Evolutionary conservation across 345 rosid genomes (phyloP).

Genomic region (Ceriops decandra): DNA sequence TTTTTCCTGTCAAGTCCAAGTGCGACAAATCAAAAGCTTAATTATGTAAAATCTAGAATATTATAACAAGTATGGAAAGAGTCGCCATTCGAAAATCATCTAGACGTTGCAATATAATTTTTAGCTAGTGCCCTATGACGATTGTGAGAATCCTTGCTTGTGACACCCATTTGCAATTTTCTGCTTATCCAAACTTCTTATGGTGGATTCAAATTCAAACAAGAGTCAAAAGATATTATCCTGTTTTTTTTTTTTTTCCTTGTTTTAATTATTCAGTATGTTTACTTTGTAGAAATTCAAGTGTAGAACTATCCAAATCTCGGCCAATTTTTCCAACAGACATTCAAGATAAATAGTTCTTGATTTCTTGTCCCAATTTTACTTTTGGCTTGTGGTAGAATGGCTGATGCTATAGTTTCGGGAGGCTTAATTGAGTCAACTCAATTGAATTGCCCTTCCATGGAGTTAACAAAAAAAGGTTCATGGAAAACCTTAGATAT

Average conservation of each 20-base stretch:
- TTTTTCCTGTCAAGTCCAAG: too few species aligned
- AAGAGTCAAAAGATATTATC: not conserved
- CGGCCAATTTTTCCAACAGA: not conserved
- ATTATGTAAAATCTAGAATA: not conserved
- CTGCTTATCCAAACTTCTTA: not conserved
- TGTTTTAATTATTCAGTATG: constrained; percentile 22
- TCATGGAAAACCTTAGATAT: too few species aligned
- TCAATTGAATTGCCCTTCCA: too few species aligned
- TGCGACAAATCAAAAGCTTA: too few species aligned
- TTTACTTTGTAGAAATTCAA: not conserved
- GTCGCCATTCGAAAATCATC: not conserved
- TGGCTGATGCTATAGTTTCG: too few species aligned
- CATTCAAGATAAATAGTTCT: not conserved
- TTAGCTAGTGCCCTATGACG: constrained; percentile 40
- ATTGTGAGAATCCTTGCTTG: constrained; percentile 36
- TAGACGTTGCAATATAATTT: constrained; percentile 1
- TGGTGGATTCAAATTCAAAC: not conserved
- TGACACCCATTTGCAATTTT: constrained; percentile 32
- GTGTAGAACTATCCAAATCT: constrained; percentile 16
- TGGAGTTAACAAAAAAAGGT: too few species aligned
- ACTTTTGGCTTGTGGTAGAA: not conserved
- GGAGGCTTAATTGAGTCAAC: too few species aligned
- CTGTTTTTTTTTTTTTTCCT: constrained; percentile 9
- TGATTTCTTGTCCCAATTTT: constrained; percentile 9
- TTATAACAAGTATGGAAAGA: not conserved